Evolutionary conservation across 1,284 basidiomycete species (phyloP).

Genomic region (Marasmius fiardii): DNA sequence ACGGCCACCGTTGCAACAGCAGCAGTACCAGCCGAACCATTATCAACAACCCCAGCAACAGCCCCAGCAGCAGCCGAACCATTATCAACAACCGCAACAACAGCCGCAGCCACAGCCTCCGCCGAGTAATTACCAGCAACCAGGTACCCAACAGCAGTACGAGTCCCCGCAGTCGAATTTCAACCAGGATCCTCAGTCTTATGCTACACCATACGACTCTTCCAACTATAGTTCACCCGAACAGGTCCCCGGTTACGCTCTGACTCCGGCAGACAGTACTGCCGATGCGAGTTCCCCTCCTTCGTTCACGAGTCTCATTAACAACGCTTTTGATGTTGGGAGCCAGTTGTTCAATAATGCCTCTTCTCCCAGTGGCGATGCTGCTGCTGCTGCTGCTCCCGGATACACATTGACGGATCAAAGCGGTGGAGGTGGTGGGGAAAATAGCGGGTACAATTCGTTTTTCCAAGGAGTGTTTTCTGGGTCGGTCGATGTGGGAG

Average conservation of each 20-base stretch:
- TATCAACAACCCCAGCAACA: slow-evolving; percentile 7
- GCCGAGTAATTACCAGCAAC: neutral
- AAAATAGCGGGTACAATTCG: neutral
- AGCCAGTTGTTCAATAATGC: neutral
- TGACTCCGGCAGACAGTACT: neutral
- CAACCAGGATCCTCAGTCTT: neutral
- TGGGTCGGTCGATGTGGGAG: neutral
- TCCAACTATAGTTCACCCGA: neutral
- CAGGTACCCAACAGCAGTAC: neutral
- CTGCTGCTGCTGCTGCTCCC: neutral
- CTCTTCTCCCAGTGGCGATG: neutral
- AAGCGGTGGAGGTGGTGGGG: neutral
- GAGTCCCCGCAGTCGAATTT: neutral
- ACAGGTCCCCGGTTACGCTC: neutral
- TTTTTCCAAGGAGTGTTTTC: neutral
- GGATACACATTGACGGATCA: neutral
- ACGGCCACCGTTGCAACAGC: slow-evolving; percentile 14
- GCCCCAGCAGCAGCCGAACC: neutral
- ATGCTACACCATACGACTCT: neutral
- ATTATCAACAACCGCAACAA: neutral
- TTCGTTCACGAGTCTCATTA: neutral
- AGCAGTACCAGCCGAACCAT: slow-evolving; percentile 14
- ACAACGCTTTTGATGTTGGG: neutral
- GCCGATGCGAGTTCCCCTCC: neutral
- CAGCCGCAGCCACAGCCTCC: neutral